Conservation (phyloP, 495 filamentous ascomycete genomes). For the Thermochaetoides thermophila region DNA sequence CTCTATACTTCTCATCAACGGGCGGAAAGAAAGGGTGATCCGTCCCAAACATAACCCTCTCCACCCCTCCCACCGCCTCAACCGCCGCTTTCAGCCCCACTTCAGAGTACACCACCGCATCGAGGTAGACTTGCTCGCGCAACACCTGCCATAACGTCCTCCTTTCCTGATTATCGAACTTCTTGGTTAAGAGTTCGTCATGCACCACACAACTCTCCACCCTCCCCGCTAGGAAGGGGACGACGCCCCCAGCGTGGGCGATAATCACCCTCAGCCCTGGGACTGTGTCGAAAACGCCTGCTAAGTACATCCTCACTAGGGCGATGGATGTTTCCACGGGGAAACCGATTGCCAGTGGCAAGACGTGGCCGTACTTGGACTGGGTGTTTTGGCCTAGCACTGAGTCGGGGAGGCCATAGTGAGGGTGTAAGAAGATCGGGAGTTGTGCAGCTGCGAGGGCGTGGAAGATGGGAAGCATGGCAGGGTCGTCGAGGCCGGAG, state of each 20-base stretch:
- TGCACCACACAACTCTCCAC: constrained; percentile 81
- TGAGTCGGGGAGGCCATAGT: constrained; percentile 70
- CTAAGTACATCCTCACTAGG: constrained; percentile 71
- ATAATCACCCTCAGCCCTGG: constrained; percentile 56
- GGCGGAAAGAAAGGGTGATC: constrained; percentile 96
- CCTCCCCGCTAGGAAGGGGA: constrained; percentile 78
- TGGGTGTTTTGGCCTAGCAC: constrained; percentile 65
- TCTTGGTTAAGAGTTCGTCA: constrained; percentile 52
- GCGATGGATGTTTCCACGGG: constrained; percentile 91
- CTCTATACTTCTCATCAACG: constrained; percentile 35
- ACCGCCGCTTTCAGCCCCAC: constrained; percentile 64
- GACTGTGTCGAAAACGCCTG: constrained; percentile 72
- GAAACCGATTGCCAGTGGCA: constrained; percentile 77
- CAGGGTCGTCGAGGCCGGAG: constrained; percentile 71
- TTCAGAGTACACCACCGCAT: constrained; percentile 71
- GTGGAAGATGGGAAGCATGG: constrained; percentile 52
- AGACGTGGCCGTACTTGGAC: constrained; percentile 69
- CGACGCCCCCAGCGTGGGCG: constrained; percentile 76
- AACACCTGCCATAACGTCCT: constrained; percentile 61
- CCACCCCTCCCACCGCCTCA: constrained; percentile 44
- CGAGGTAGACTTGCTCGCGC: constrained; percentile 74
- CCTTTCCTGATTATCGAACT: constrained; percentile 23
- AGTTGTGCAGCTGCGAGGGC: constrained; percentile 48
- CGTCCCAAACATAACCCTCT: constrained; percentile 71
- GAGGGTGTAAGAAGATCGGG: constrained; percentile 78